Base-by-base conservation (phyloP, 148 eudicot genomes). In the Rhododendron ovatum region DNA sequence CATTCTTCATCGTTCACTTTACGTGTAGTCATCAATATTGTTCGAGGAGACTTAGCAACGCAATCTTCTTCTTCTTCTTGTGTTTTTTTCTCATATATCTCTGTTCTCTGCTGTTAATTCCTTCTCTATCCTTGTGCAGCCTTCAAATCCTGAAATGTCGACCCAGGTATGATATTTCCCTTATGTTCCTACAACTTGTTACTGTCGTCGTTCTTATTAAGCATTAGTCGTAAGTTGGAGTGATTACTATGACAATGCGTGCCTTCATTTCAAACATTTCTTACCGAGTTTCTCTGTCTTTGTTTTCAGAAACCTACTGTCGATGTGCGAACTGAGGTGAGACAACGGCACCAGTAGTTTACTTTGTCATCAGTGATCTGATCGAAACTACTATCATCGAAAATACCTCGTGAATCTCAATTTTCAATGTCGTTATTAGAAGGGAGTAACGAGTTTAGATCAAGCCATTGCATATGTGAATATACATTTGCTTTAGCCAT, bases 261-360 rank as follows among this genome's bases (percentile, higher is more conserved):
- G 71, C 71, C 71, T 65, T 65, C 59, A 33, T 37, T 14, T 8
- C 8, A 30, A 26, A 71, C 35, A 28, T 73, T 76, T 82, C 50
- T 75, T 3, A 11, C 14, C 61, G 2, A 17, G 45, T 51, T 82
- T 73, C 39, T 51, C 26, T 39, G 76, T 81, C 24, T 80, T 37
- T 39, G 65, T 85, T 71, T 73, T 47, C 89, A 88, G 87, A 88
- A 63, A 63, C 63, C 35, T 33, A 71, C 61, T 17, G 78, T 91
- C 57, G 94, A 92, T 82, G 57, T 83, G 77, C 90, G 95, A 78
- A 69, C 88, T 22, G 92, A 88, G 92, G 95, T 93, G 86, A 90
- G 91, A 30, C 26, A 79, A 43, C 15, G 18, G 11, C 24, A 41
- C 80, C 79, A 9, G 37, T 45, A 4, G 26, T 17, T 39, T 71